phyloP scores from a whole-genome alignment of 2,329 filamentous ascomycete species.

The Verticillium albo-atrum region DNA sequence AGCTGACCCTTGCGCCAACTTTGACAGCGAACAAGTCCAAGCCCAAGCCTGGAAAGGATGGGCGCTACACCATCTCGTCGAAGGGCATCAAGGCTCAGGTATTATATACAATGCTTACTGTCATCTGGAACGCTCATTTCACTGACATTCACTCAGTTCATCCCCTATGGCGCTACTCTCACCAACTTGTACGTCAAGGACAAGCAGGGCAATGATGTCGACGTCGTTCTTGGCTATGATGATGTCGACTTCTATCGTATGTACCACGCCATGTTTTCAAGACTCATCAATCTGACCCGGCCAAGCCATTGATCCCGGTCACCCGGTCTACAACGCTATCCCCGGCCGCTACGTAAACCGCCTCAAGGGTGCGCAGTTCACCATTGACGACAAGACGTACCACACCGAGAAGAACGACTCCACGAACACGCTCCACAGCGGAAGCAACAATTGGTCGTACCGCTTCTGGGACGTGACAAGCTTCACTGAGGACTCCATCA shows the following conservation, averaged over 20 bases:
- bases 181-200: conserved; percentile 61
- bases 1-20: neutral
- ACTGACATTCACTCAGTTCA: conserved; percentile 35
- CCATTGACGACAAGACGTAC: conserved; percentile 48
- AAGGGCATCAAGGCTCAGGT: conserved; percentile 30
- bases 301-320: conserved; percentile 38
- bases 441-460: conserved; percentile 58
- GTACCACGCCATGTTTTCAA: neutral
- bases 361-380: conserved; percentile 55
- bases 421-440: conserved; percentile 52
- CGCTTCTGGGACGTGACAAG: conserved; percentile 58
- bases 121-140: neutral
- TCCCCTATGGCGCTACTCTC: conserved; percentile 57
- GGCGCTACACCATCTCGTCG: conserved; percentile 28
- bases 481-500: conserved; percentile 52
- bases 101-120: conserved; percentile 29
- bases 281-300: neutral
- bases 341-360: conserved; percentile 62
- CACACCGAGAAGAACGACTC: conserved; percentile 50
- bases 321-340: conserved; percentile 58
- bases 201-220: conserved; percentile 55
- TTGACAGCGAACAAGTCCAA: neutral
- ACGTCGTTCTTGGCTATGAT: conserved; percentile 61
- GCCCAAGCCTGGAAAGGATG: conserved; percentile 21
- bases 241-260: conserved; percentile 52